Percentiles rank a stretch among this genome's conserved stretches.
phyloP scores from a whole-genome alignment of 352 stramenopile species.

The Halophytophthora polymorphica region DNA sequence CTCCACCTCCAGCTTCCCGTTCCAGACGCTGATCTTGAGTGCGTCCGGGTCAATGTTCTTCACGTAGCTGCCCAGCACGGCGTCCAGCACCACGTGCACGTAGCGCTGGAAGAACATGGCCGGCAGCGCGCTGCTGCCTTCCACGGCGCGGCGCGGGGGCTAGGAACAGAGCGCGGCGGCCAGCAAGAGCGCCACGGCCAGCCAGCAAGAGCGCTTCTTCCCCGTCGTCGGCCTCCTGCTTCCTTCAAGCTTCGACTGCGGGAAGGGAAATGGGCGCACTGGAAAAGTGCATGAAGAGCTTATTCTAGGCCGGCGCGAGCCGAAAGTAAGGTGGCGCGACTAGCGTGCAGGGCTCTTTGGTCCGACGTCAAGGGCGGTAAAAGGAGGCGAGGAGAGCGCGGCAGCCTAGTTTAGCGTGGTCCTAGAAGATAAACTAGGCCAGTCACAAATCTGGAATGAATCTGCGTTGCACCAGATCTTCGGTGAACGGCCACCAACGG shows the following conservation, averaged over 20 bases:
- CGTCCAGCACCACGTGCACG: slow-evolving; percentile 79
- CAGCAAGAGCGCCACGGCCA: too few species aligned
- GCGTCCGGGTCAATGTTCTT: slow-evolving; percentile 86
- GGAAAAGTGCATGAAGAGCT: background rate
- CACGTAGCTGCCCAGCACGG: slow-evolving; percentile 78
- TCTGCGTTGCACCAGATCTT: too few species aligned
- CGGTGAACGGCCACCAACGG: too few species aligned
- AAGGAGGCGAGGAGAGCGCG: too few species aligned
- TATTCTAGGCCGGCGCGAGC: background rate
- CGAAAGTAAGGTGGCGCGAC: background rate
- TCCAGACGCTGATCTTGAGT: slow-evolving; percentile 85
- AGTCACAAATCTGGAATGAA: too few species aligned
- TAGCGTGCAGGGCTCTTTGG: too few species aligned
- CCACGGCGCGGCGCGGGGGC: background rate
- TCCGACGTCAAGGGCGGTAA: too few species aligned
- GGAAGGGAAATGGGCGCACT: background rate
- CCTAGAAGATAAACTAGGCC: too few species aligned
- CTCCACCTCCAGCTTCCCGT: slow-evolving; percentile 81
- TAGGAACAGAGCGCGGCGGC: too few species aligned
- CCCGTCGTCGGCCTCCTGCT: background rate
- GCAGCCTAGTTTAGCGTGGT: background rate
- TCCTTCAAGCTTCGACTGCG: background rate
- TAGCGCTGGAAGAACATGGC: slow-evolving; percentile 82
- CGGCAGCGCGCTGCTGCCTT: background rate
- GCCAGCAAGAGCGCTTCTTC: background rate